Evolutionary conservation across 148 eudicot genomes (phyloP).

Genomic region (Fagopyrum homotropicum): DNA sequence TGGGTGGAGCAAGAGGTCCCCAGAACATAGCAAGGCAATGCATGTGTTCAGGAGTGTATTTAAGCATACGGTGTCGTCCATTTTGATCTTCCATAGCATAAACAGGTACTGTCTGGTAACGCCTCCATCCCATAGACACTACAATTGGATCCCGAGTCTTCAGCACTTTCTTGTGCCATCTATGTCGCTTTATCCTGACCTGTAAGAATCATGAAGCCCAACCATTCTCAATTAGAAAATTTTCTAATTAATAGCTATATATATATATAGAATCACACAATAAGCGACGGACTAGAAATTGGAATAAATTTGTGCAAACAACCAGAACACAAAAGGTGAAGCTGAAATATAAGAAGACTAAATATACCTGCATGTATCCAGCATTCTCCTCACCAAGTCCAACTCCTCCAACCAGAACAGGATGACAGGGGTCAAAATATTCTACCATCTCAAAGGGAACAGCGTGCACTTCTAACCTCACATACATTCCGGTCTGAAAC

Average conservation of each 20-base stretch:
- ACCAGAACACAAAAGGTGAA: background rate
- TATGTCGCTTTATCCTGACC: constrained; percentile 83
- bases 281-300: background rate
- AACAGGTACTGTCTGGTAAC: constrained; percentile 81
- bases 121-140: constrained; percentile 95
- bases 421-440: constrained; percentile 87
- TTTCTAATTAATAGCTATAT: background rate
- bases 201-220: constrained; percentile 19
- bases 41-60: constrained; percentile 98
- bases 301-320: background rate
- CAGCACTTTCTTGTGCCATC: constrained; percentile 94
- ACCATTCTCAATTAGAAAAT: background rate
- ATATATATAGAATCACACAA: background rate
- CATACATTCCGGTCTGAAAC: constrained; percentile 75
- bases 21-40: constrained; percentile 98
- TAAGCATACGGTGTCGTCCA: constrained; percentile 86
- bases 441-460: constrained; percentile 97
- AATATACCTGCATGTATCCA: constrained; percentile 95
- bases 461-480: constrained; percentile 76
- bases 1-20: constrained; percentile 98
- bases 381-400: constrained; percentile 84
- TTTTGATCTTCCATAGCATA: constrained; percentile 85
- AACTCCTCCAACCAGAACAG: constrained; percentile 88
- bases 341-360: background rate
- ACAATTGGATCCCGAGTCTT: constrained; percentile 88